Evolutionary conservation across 345 rosid genomes (phyloP), one percentile per base, ranked within the genome.

Genomic region (Brassica juncea): DNA sequence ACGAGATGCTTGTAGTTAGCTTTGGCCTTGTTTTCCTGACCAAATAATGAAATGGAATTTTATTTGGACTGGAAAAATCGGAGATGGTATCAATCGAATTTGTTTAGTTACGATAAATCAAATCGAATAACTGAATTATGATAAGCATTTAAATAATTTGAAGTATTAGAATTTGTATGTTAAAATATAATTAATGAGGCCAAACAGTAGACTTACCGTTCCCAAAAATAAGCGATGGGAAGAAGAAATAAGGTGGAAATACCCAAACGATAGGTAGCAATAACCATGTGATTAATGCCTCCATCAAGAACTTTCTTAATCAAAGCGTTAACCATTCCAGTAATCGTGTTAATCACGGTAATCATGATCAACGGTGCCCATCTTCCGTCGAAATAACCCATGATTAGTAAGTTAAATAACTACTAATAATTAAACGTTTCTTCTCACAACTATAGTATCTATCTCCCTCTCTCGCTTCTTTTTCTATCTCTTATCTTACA

Each of bases 21-120:
- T 88, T 88, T n/a, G 88, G 85, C 81, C 95, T 87, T 75, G 81
- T 86, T 79, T 79, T 84, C 83, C 98, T 93, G 85, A 66, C 19
- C 15, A 72, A 57, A 78, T 66, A 67, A 78, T 72, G 27, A 57
- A 39, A 39, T 52, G 11, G 42, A 52, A 77, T 60, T 47, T 39
- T 39, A 39, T 9, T 39, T 39, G 9, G 12, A 7, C 47, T 12
- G 12, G 47, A 5, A 34, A 7, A 34, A 34, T 34, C 7, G 37
- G 12, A 39, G 12, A 39, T 7, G 10, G 10, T 2, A 39, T 34
- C 37, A 9, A 39, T 34, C 37, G 37, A 34, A 34, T 34, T 34
- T 34, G 37, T 34, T 34, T 34, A 34, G 37, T 34, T 34, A 8
- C 47, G 11, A 9, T 8, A 39, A 2, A 9, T 39, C 8, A 39